phyloP scores from a whole-genome alignment of 2,329 filamentous ascomycete genomes.

The Hypoxylon sp. region DNA sequence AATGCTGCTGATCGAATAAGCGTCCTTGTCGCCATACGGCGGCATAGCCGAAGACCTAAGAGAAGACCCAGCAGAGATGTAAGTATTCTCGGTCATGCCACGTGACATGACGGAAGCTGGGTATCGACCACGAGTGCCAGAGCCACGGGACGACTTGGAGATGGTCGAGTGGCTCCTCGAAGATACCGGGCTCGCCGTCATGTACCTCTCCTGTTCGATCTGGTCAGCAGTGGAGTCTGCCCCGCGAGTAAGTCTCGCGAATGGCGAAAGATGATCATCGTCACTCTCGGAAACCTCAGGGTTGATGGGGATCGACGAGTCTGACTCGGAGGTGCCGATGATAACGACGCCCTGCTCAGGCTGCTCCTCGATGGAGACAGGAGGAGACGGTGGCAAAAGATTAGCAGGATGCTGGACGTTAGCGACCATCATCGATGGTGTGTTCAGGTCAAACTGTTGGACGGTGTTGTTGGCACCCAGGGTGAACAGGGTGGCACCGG shows the following conservation, averaged over 20 bases:
- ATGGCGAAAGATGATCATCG: conserved; percentile 81
- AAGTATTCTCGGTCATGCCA: conserved; percentile 74
- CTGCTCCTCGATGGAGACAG: conserved; percentile 83
- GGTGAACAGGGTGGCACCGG: conserved; percentile 92
- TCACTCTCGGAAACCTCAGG: conserved; percentile 79
- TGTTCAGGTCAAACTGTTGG: conserved; percentile 95
- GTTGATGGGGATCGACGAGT: conserved; percentile 69
- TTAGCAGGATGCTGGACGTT: conserved; percentile 90
- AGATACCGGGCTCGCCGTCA: conserved; percentile 77
- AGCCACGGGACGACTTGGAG: conserved; percentile 69
- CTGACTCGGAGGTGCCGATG: conserved; percentile 67
- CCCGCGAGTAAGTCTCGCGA: conserved; percentile 81
- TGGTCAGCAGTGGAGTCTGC: conserved; percentile 74
- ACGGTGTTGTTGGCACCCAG: conserved; percentile 89
- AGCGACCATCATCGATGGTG: conserved; percentile 82
- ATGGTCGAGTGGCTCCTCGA: conserved; percentile 70
- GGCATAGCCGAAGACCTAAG: conserved; percentile 59
- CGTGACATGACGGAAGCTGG: conserved; percentile 67
- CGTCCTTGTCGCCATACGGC: conserved; percentile 62
- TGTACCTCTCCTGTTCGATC: conserved; percentile 71
- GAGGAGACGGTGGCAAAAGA: conserved; percentile 83
- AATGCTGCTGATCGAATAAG: conserved; percentile 69
- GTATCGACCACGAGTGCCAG: conserved; percentile 66
- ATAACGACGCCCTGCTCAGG: conserved; percentile 67
- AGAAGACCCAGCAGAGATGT: conserved; percentile 77